phyloP scores from a whole-genome alignment of 805 yeast genomes.

The Tetrapisispora taiwanensis region DNA sequence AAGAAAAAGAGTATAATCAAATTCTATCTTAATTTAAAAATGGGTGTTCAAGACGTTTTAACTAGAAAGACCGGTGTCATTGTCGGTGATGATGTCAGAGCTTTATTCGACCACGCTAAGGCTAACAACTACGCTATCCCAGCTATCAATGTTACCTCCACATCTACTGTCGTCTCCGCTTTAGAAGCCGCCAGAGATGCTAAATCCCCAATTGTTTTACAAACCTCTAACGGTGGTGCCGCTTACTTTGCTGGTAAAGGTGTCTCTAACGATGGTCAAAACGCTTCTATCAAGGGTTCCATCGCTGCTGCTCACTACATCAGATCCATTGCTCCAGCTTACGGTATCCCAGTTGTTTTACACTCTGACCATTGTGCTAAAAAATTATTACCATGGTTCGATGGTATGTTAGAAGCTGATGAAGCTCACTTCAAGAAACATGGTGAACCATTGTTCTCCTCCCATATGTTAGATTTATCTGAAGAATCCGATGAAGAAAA shows the following conservation, averaged over 20 bases:
- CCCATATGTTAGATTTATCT: conserved; percentile 97
- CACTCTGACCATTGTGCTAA: conserved; percentile 99
- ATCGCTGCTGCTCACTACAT: conserved; percentile 97
- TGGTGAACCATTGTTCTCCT: conserved; percentile 95
- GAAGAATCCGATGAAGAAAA: conserved; percentile 96
- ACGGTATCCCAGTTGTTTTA: conserved; percentile 92
- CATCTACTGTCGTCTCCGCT: conserved; percentile 94
- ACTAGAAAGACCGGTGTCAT: conserved; percentile 93
- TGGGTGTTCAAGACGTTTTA: conserved; percentile 67
- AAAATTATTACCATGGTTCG: conserved; percentile 96
- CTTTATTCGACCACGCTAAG: conserved; percentile 85
- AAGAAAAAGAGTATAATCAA: too few relatives aligned
- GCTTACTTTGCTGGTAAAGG: conserved; percentile 99
- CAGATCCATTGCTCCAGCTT: conserved; percentile 90
- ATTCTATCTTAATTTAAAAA: too few relatives aligned
- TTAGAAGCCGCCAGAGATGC: conserved; percentile 94
- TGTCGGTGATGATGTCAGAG: conserved; percentile 90
- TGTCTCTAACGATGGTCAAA: conserved; percentile 84
- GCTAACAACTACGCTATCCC: conserved; percentile 92
- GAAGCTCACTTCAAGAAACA: conserved; percentile 77
- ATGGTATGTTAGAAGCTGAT: conserved; percentile 95
- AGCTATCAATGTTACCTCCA: conserved; percentile 95
- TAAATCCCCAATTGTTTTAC: conserved; percentile 91
- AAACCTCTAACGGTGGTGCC: conserved; percentile 98
- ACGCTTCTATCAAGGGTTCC: conserved; percentile 89